Conservation (phyloP, 2,329 filamentous ascomycete species). For the Dissoconium aciculare region DNA sequence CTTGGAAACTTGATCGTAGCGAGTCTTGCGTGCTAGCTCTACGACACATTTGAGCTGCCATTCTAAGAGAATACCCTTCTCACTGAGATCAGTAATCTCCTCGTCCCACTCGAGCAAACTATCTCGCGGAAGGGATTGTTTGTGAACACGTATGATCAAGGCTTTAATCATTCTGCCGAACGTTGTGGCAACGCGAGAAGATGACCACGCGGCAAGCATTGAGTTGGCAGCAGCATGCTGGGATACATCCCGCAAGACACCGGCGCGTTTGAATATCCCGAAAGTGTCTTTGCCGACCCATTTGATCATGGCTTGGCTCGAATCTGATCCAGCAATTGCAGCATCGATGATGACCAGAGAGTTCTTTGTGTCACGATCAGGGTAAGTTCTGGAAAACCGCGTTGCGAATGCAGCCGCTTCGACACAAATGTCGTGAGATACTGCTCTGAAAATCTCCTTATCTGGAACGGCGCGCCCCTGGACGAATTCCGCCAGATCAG, state of each 20-base stretch:
- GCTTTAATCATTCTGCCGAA: conserved; percentile 14
- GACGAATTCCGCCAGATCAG: conserved; percentile 10
- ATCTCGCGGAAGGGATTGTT: conserved; percentile 8
- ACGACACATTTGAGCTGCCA: conserved; percentile 24
- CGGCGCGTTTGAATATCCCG: conserved; percentile 44
- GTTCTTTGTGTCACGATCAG: conserved; percentile 7
- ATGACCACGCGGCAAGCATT: conserved; percentile 14
- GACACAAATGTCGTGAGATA: conserved; percentile 3
- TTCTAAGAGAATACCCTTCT: conserved; percentile 29
- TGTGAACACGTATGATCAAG: conserved; percentile 9
- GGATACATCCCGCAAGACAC: conserved; percentile 41
- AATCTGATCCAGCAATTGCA: conserved; percentile 10
- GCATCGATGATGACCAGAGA: conserved; percentile 12
- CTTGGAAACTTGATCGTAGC: conserved; percentile 9
- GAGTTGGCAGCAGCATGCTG: conserved; percentile 36
- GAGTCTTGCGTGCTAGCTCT: conserved; percentile 14
- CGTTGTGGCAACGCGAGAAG: conserved; percentile 9
- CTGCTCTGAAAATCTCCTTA: neutral
- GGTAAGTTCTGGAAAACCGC: conserved; percentile 15
- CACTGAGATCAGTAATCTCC: conserved; percentile 13
- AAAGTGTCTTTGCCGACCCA: conserved; percentile 43
- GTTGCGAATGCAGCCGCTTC: conserved; percentile 18
- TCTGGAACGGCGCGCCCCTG: neutral
- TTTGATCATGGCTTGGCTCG: conserved; percentile 11
- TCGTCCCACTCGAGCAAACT: conserved; percentile 22